These are phyloP conservation scores for Ambrosia hybrid DNA, from an alignment of 140 eudicot species.

Conservation along the genomic window DNA sequence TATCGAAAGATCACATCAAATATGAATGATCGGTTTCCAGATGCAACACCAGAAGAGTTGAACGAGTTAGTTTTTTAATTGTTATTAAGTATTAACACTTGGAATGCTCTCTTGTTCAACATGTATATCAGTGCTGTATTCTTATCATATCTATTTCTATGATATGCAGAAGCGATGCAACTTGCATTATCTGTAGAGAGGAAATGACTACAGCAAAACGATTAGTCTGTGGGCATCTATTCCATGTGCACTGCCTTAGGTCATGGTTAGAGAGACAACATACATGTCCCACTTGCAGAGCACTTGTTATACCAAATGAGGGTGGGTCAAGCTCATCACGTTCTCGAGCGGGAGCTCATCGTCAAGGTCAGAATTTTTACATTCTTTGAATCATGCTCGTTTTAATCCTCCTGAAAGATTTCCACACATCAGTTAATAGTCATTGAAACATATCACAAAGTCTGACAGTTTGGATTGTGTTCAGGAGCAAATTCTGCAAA, in stretches of 20 bases:
- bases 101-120: background rate
- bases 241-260: constrained; percentile 95
- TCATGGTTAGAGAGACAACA: constrained; percentile 97
- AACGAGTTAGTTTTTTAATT: constrained; percentile 47
- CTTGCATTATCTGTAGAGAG: constrained; percentile 97
- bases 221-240: constrained; percentile 86
- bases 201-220: constrained; percentile 94
- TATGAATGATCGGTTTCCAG: constrained; percentile 98
- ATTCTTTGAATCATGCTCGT: background rate
- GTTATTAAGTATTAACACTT: background rate
- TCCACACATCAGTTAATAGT: background rate
- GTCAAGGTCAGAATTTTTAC: constrained; percentile 48
- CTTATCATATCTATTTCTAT: constrained; percentile 12
- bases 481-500: constrained; percentile 45
- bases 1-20: constrained; percentile 94
- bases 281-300: constrained; percentile 95
- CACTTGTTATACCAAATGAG: constrained; percentile 86
- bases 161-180: constrained; percentile 80
- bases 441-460: constrained; percentile 7
- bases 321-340: constrained; percentile 57
- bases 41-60: constrained; percentile 94
- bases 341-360: constrained; percentile 50
- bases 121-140: background rate
- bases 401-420: background rate
- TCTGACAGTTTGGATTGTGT: constrained; percentile 8